Percentiles rank a stretch among this genome's conserved stretches.
These are phyloP conservation scores for Aspergillus chevalieri DNA, from an alignment of 2,329 filamentous ascomycete species.

Conservation along the genomic window DNA sequence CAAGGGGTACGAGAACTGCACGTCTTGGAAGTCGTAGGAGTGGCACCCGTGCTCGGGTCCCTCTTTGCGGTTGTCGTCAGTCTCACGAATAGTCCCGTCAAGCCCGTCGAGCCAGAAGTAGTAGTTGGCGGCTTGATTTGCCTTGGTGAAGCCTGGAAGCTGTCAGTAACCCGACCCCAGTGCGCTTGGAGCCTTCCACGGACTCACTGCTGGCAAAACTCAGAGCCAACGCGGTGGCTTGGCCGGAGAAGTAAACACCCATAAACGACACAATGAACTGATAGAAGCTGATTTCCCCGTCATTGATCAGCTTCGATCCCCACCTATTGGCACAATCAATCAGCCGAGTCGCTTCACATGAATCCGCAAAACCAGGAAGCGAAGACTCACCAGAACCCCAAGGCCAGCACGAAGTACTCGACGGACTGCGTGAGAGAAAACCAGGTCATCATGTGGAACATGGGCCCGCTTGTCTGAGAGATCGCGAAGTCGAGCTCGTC, in stretches of 20 bases:
- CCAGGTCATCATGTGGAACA: conserved; percentile 22
- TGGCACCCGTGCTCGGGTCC: conserved; percentile 17
- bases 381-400: conserved; percentile 21
- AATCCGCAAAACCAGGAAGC: conserved; percentile 10
- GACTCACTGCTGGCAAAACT: conserved; percentile 24
- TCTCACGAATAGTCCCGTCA: conserved; percentile 39
- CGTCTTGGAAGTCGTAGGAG: conserved; percentile 38
- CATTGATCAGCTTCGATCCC: conserved; percentile 52
- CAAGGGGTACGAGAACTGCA: conserved; percentile 35
- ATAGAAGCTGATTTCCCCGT: conserved; percentile 35
- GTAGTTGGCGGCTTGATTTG: conserved; percentile 46
- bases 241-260: conserved; percentile 34
- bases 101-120: conserved; percentile 40
- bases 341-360: background rate
- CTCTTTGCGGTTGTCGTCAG: conserved; percentile 32
- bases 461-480: conserved; percentile 12
- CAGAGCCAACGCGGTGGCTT: conserved; percentile 23
- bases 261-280: conserved; percentile 42
- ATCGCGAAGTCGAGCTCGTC: conserved; percentile 14
- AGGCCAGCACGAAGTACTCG: conserved; percentile 21
- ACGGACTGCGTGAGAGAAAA: conserved; percentile 23
- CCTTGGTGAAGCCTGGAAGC: conserved; percentile 40
- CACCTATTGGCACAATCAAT: conserved; percentile 40
- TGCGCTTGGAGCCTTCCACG: background rate
- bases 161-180: background rate